These are phyloP conservation scores for Stachybotrys chartarum DNA, from an alignment of 2,329 filamentous ascomycete species.

Conservation along the genomic window DNA sequence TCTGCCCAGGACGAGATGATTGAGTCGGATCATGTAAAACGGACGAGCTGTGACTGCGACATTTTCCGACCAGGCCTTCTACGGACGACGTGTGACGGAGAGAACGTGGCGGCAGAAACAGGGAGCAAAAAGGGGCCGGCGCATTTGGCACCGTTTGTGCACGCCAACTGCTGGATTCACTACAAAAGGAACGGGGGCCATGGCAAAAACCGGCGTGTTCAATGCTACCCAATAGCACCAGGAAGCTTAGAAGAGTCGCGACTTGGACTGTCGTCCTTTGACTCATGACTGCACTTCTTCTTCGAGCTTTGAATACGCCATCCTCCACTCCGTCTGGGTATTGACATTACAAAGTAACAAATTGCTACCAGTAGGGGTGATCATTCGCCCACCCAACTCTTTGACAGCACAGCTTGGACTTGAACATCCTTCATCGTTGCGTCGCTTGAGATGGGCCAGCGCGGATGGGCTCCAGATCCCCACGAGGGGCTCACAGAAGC, in stretches of 20 bases:
- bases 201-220: not conserved
- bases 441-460: not conserved
- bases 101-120: not conserved
- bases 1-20: not conserved
- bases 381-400: not conserved
- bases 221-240: not conserved
- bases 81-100: not conserved
- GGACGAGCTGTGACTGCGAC: not conserved
- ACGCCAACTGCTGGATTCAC: constrained; percentile 1
- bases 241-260: not conserved
- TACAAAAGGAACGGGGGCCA: not conserved
- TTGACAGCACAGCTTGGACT: not conserved
- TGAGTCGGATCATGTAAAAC: not conserved
- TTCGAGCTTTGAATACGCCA: not conserved
- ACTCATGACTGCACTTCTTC: not conserved
- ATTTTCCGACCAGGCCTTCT: not conserved
- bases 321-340: not conserved
- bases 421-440: not conserved
- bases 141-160: not conserved
- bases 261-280: too few relatives aligned
- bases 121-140: not conserved
- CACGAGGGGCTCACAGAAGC: not conserved
- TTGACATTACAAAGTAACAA: not conserved
- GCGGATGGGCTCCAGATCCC: not conserved
- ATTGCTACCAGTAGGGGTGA: not conserved